A percentile compares a stretch with the other conserved stretches of the same genome.
Evolutionary conservation across 1,139 yeast genomes (phyloP).

Genomic region (Suzukiozyma palmioleophila): DNA sequence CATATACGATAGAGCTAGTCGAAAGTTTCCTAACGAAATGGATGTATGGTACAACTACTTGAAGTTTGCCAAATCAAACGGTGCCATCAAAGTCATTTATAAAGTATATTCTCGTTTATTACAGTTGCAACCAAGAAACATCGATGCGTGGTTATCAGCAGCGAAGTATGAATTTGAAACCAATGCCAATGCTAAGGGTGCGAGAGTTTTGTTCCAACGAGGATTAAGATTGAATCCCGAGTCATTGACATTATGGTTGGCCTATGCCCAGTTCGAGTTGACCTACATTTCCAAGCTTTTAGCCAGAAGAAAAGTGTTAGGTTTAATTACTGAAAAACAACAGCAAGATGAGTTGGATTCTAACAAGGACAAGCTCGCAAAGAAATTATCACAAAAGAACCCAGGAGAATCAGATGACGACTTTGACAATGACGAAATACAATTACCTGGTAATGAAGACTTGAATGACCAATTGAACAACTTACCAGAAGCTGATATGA

Average conservation of each 20-base stretch:
- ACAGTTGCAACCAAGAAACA: constrained; percentile 85
- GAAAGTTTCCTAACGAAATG: constrained; percentile 73
- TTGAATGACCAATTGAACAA: constrained; percentile 61
- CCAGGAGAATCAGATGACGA: constrained; percentile 28
- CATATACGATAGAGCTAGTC: constrained; percentile 79
- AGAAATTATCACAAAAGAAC: constrained; percentile 22
- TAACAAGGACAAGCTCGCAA: constrained; percentile 29
- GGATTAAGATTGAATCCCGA: constrained; percentile 83
- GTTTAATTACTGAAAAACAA: constrained; percentile 68
- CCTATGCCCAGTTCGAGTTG: constrained; percentile 84
- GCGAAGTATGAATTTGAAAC: constrained; percentile 91
- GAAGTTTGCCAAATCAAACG: constrained; percentile 65
- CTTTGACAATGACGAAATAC: constrained; percentile 36
- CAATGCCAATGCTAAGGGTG: constrained; percentile 85
- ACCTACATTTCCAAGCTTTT: constrained; percentile 78
- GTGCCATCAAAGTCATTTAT: constrained; percentile 77
- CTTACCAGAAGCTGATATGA: constrained; percentile 85
- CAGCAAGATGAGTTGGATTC: constrained; percentile 51
- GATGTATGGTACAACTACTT: constrained; percentile 78
- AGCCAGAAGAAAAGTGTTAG: constrained; percentile 79
- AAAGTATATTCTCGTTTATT: constrained; percentile 74
- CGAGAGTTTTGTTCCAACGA: constrained; percentile 80
- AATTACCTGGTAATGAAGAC: constrained; percentile 50
- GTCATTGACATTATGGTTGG: constrained; percentile 69
- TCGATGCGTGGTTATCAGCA: constrained; percentile 90